Evolutionary conservation across 768 basidiomycete genomes (phyloP).

Genomic region (Tricholoma hemisulphureum): DNA sequence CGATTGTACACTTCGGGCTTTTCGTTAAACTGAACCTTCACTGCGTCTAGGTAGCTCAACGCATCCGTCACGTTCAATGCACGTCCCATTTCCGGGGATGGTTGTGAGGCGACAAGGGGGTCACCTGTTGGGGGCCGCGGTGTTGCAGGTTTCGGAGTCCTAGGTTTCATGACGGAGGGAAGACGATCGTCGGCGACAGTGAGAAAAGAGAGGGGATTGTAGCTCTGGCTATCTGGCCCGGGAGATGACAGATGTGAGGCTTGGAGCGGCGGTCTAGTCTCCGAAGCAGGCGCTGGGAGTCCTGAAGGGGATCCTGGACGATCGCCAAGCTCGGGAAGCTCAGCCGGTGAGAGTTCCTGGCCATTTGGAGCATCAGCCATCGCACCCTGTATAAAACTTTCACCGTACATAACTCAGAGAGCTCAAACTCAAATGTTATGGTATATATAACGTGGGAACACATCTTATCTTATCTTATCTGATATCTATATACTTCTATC

Average conservation of each 20-base stretch:
- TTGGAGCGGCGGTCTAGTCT: slow-evolving; percentile 4
- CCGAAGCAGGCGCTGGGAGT: slow-evolving; percentile 6
- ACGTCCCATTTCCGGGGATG: slow-evolving; percentile 43
- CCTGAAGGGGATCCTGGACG: slow-evolving; percentile 10
- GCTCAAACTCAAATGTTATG: not conserved
- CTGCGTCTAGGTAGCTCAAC: slow-evolving; percentile 89
- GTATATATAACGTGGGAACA: slow-evolving; percentile 13
- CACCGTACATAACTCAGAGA: not conserved
- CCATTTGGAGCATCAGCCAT: slow-evolving; percentile 23
- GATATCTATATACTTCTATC: not conserved
- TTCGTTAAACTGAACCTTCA: slow-evolving; percentile 88
- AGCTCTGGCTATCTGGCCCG: not conserved
- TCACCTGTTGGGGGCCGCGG: slow-evolving; percentile 39
- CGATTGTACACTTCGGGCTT: slow-evolving; percentile 93
- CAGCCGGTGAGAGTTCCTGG: slow-evolving; percentile 20
- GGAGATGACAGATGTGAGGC: slow-evolving; percentile 5
- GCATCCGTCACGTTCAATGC: slow-evolving; percentile 93
- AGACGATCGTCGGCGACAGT: not conserved
- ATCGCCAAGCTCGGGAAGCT: slow-evolving; percentile 9
- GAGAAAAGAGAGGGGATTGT: not conserved
- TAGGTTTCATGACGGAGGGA: slow-evolving; percentile 10
- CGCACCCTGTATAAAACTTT: slow-evolving; percentile 13
- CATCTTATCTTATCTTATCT: slow-evolving; percentile 21
- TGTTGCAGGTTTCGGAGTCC: slow-evolving; percentile 20
- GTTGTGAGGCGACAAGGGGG: slow-evolving; percentile 24